Evolutionary conservation across 768 basidiomycete species (phyloP).

Genomic region (Goffeauzyma gilvescens): DNA sequence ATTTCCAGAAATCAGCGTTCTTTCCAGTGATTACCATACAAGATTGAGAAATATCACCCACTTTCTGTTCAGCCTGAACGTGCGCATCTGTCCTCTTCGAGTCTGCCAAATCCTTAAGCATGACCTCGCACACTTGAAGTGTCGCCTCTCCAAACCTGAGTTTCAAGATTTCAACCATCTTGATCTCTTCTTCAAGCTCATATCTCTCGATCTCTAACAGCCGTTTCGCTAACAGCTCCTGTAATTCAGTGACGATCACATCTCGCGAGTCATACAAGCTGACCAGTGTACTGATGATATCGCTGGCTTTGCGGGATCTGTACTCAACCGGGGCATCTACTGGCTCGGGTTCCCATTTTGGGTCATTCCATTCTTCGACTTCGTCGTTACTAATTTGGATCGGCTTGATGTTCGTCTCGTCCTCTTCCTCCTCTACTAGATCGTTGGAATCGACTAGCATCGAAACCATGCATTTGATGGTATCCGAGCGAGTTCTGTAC

Average conservation of each 20-base stretch:
- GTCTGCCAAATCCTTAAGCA: constrained; percentile 93
- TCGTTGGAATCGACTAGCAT: constrained; percentile 74
- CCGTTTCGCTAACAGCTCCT: constrained; percentile 72
- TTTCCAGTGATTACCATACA: background rate
- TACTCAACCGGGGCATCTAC: constrained; percentile 81
- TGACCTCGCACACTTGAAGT: constrained; percentile 89
- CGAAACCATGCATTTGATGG: constrained; percentile 80
- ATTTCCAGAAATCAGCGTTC: background rate
- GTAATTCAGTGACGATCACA: constrained; percentile 85
- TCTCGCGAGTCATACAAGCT: constrained; percentile 96
- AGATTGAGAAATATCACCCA: constrained; percentile 36
- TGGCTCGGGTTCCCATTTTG: constrained; percentile 89
- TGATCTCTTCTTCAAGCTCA: constrained; percentile 63
- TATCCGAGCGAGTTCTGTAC: constrained; percentile 70
- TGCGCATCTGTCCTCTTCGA: constrained; percentile 76
- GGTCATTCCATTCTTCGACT: constrained; percentile 69
- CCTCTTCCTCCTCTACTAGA: constrained; percentile 64
- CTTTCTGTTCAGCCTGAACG: constrained; percentile 53
- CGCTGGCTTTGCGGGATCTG: constrained; percentile 71
- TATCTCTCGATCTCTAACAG: constrained; percentile 64
- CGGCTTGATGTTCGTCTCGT: constrained; percentile 33
- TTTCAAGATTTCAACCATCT: constrained; percentile 84
- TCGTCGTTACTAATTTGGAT: constrained; percentile 47
- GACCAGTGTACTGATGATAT: constrained; percentile 87
- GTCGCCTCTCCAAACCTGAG: constrained; percentile 85